Conservation (phyloP, 805 yeast genomes). For the Pichia thaimueangensis region DNA sequence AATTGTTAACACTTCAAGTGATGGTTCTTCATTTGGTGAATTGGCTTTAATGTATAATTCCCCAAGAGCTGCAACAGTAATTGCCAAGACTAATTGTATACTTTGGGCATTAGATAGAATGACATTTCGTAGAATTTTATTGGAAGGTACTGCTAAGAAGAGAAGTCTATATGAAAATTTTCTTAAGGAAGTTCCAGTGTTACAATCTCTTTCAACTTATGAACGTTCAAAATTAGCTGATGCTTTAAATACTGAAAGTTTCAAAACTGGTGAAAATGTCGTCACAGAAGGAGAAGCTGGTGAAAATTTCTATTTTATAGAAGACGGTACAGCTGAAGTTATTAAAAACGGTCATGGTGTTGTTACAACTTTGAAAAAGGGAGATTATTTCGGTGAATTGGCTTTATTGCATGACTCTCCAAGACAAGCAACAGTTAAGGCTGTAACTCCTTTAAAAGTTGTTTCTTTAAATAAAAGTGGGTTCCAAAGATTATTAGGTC, state of each 20-base stretch:
- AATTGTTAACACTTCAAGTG: slow-evolving; percentile 67
- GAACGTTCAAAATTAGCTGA: slow-evolving; percentile 92
- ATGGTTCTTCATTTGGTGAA: slow-evolving; percentile 93
- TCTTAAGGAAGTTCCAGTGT: slow-evolving; percentile 77
- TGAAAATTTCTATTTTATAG: slow-evolving; percentile 66
- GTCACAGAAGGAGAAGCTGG: slow-evolving; percentile 84
- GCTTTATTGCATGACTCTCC: slow-evolving; percentile 89
- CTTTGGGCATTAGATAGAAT: slow-evolving; percentile 92
- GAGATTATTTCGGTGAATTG: slow-evolving; percentile 95
- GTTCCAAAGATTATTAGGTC: slow-evolving; percentile 89
- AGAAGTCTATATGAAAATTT: slow-evolving; percentile 87
- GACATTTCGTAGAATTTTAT: slow-evolving; percentile 84
- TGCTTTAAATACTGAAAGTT: slow-evolving; percentile 76
- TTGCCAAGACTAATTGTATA: slow-evolving; percentile 61
- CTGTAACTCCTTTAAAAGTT: slow-evolving; percentile 67
- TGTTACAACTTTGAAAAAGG: slow-evolving; percentile 57
- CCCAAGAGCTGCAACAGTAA: slow-evolving; percentile 94
- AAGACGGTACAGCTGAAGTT: slow-evolving; percentile 79
- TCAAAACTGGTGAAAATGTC: slow-evolving; percentile 64
- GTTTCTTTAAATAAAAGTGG: slow-evolving; percentile 92
- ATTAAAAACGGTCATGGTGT: slow-evolving; percentile 54
- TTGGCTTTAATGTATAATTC: slow-evolving; percentile 95
- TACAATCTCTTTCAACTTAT: slow-evolving; percentile 63
- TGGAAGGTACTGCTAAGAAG: slow-evolving; percentile 87
- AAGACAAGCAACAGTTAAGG: slow-evolving; percentile 88